Evolutionary conservation across 768 basidiomycete genomes (phyloP), one percentile per base, ranked within the genome.

Genomic region (Hypholoma fasciculare): DNA sequence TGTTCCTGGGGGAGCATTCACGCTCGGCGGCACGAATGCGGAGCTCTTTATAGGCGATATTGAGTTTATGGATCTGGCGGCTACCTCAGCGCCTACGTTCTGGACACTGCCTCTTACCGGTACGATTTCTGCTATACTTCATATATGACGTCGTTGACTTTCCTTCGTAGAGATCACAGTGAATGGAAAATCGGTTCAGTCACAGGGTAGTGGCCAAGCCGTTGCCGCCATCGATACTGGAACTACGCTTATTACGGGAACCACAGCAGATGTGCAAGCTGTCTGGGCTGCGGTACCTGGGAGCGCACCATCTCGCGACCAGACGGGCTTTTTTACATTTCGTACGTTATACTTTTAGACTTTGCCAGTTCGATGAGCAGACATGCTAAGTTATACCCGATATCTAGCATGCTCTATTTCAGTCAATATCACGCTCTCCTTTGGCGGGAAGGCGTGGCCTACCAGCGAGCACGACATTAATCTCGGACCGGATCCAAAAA

Each of bases 191-290:
- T 54, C 68, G 0, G 68, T 89, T 17, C 26, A 36, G 13, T 63
- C 87, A 13, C 52, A 80, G 1, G 70, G 75, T 4, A 80, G 77
- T 34, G 53, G 59, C 20, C 49, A 70, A 0, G 72, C 83, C 1
- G 68, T 86, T 11, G 80, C 87, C 13, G 94, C 93, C 12, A 95
- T 98, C 56, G 96, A 98, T 67, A 96, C 94, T 1, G 95, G 94
- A 12, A 96, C 95, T 0, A 95, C 94, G 1, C 81, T 97, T 52
- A 89, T 98, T 54, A 93, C 89, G 19, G 95, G 86, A 0, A 93
- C 96, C 0, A 70, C 83, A 0, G 67, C 60, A 0, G 79, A 84
- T 27, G 84, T 90, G 5, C 51, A 69, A 19, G 69, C 76, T 23
- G 14, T 98, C 52, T 98, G 86, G 78, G 68, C 66, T 1, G 78